Conservation (phyloP, 2,329 filamentous ascomycete genomes). For the Emericellopsis cladophorae region DNA sequence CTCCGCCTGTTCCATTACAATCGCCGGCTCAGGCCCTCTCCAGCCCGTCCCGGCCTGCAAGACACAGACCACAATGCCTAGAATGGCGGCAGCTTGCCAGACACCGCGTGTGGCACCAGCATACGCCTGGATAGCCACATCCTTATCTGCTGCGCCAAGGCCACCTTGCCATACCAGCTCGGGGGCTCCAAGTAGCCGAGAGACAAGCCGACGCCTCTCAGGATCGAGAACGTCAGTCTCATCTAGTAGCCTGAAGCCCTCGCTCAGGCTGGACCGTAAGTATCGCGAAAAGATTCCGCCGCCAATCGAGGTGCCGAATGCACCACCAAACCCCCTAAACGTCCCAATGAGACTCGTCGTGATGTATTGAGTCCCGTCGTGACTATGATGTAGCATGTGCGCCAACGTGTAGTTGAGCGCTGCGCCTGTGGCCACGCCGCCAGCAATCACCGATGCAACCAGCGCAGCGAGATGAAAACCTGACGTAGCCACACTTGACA, state of each 20-base stretch:
- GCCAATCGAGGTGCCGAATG: slow-evolving; percentile 68
- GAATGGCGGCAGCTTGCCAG: slow-evolving; percentile 31
- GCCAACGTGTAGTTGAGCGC: slow-evolving; percentile 71
- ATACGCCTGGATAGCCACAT: slow-evolving; percentile 34
- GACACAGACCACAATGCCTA: slow-evolving; percentile 28
- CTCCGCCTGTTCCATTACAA: slow-evolving; percentile 27
- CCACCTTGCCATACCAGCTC: slow-evolving; percentile 31
- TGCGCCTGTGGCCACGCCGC: slow-evolving; percentile 62
- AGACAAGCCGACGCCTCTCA: slow-evolving; percentile 25
- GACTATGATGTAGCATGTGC: slow-evolving; percentile 63
- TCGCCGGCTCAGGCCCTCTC: slow-evolving; percentile 37
- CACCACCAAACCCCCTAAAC: slow-evolving; percentile 70
- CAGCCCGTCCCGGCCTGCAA: slow-evolving; percentile 39
- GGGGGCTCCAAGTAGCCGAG: slow-evolving; percentile 35
- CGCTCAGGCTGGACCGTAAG: slow-evolving; percentile 39
- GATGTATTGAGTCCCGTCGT: slow-evolving; percentile 56
- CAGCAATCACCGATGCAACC: slow-evolving; percentile 49
- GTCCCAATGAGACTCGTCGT: slow-evolving; percentile 65
- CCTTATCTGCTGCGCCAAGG: slow-evolving; percentile 25
- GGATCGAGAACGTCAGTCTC: slow-evolving; percentile 16
- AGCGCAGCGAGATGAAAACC: slow-evolving; percentile 38
- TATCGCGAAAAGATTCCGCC: slow-evolving; percentile 62
- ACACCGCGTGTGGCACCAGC: slow-evolving; percentile 28
- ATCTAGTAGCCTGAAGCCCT: slow-evolving; percentile 40
- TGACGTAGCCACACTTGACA: slow-evolving; percentile 42